Evolutionary conservation across 2,329 filamentous ascomycete genomes (phyloP).

Genomic region (Zymoseptoria crescenta): DNA sequence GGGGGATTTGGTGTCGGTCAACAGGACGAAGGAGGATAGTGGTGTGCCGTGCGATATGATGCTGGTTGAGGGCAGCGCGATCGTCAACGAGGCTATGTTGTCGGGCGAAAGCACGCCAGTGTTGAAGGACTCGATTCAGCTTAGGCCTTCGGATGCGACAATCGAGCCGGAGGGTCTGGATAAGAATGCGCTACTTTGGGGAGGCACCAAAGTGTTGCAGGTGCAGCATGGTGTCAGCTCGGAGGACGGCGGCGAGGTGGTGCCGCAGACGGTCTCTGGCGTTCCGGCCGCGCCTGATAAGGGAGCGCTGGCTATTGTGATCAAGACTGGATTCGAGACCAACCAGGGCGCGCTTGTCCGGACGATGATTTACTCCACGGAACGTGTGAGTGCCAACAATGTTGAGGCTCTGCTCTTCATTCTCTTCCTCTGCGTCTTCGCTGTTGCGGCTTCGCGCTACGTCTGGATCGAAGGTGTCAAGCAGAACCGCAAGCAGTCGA

Average conservation of each 20-base stretch:
- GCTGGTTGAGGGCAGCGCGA: conserved; percentile 85
- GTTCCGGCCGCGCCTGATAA: conserved; percentile 83
- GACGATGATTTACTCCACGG: conserved; percentile 99
- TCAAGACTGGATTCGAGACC: conserved; percentile 97
- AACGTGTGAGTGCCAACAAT: conserved; percentile 98
- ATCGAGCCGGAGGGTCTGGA: conserved; percentile 88
- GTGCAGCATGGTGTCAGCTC: conserved; percentile 78
- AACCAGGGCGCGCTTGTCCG: conserved; percentile 95
- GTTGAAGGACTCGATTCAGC: conserved; percentile 88
- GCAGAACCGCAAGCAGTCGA: conserved; percentile 92
- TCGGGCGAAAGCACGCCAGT: conserved; percentile 96
- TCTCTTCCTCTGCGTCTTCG: conserved; percentile 90
- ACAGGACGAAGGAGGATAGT: conserved; percentile 90
- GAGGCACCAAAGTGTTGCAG: conserved; percentile 94
- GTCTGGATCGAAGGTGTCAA: conserved; percentile 95
- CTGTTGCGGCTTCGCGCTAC: conserved; percentile 96
- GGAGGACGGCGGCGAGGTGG: conserved; percentile 52
- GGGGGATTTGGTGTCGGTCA: conserved; percentile 86
- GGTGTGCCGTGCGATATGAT: conserved; percentile 97
- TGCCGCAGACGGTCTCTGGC: conserved; percentile 63
- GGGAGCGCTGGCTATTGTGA: conserved; percentile 85
- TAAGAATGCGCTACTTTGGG: conserved; percentile 94
- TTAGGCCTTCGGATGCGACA: conserved; percentile 70
- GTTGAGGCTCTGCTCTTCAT: conserved; percentile 95
- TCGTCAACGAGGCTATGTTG: conserved; percentile 99